Evolutionary conservation across 1,284 basidiomycete species (phyloP).

Genomic region (Spongispora temasekensis): DNA sequence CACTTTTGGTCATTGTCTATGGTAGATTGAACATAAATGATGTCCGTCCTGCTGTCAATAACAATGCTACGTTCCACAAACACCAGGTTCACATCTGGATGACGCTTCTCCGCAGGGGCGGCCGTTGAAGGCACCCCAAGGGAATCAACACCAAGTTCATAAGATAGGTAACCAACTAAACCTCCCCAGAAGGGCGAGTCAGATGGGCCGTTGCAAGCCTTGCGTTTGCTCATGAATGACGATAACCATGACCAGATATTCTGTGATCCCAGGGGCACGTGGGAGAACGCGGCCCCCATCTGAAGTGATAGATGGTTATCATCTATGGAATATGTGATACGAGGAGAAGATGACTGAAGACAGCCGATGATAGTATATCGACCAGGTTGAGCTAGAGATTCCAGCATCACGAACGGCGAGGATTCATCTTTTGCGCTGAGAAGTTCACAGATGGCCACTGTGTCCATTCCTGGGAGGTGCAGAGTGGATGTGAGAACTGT

Average conservation of each 20-base stretch:
- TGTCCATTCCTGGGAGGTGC: conserved; percentile 42
- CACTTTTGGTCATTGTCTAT: conserved; percentile 58
- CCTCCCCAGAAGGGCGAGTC: conserved; percentile 79
- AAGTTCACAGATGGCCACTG: conserved; percentile 56
- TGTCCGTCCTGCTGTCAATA: conserved; percentile 52
- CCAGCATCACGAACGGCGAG: conserved; percentile 69
- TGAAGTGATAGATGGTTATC: conserved; percentile 49
- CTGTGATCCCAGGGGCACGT: conserved; percentile 41
- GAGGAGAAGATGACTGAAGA: conserved; percentile 50
- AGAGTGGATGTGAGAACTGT: conserved; percentile 45
- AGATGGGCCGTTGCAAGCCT: conserved; percentile 46
- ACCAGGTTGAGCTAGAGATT: conserved; percentile 75
- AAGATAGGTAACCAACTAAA: conserved; percentile 69
- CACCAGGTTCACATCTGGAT: conserved; percentile 71
- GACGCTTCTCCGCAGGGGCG: conserved; percentile 30
- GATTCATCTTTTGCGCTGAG: conserved; percentile 58
- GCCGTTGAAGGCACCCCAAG: conserved; percentile 44
- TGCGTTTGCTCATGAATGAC: conserved; percentile 59
- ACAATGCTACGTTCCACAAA: conserved; percentile 78
- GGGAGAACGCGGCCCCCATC: conserved; percentile 30
- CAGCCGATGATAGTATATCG: conserved; percentile 70
- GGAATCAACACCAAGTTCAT: conserved; percentile 69
- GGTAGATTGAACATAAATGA: conserved; percentile 64
- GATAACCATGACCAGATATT: conserved; percentile 75
- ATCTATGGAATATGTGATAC: conserved; percentile 58